Base-by-base conservation (phyloP, 495 filamentous ascomycete species). In the Penicillium parvum region DNA sequence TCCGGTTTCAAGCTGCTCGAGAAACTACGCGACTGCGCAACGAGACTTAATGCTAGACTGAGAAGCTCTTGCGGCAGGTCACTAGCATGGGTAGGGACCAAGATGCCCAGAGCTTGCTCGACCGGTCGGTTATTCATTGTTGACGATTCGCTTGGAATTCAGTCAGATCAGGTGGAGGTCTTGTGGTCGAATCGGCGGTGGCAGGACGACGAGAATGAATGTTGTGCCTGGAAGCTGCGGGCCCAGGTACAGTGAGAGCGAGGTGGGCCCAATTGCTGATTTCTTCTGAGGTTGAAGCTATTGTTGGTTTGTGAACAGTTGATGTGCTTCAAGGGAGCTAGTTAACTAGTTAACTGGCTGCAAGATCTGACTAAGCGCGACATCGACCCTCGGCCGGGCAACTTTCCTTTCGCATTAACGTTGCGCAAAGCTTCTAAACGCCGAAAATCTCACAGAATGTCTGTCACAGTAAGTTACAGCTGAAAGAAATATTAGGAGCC, bases 1-100 rank as follows among this genome's bases (percentile, higher is more conserved):
- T 92, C 87, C 6, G 82, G 75, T 54, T 90, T 95, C 8, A 97
- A 67, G 14, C 75, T 85, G 50, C 78, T 80, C 20, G 90, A 88
- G 20, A 81, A 84, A 57, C 77, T 82, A 6, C 88, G 81, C 4
- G 90, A 96, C 57, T 95, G 91, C 17, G 89, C 85, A 23, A 96
- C 79, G 8, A 97, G 76, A 11, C 87, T 90, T 36, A 75, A 66
- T 1, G 92, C 82, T 10, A 95, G 75, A 34, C 88, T 80, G 20
- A 87, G 52, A 10, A 98, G 84, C 32, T 86, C 81, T 22, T 71
- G 68, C 0, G 92, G 92, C 1, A 95, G 64, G 11, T 82, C 72
- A 15, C 77, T 76, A 39, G 75, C 82, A 57, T 90, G 78, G 0
- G 85, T 85, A 3, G 92, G 92, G 9, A 98, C 64, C 9, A 97